Base-by-base conservation (phyloP, 2,329 filamentous ascomycete species). In the Alternaria alternata region DNA sequence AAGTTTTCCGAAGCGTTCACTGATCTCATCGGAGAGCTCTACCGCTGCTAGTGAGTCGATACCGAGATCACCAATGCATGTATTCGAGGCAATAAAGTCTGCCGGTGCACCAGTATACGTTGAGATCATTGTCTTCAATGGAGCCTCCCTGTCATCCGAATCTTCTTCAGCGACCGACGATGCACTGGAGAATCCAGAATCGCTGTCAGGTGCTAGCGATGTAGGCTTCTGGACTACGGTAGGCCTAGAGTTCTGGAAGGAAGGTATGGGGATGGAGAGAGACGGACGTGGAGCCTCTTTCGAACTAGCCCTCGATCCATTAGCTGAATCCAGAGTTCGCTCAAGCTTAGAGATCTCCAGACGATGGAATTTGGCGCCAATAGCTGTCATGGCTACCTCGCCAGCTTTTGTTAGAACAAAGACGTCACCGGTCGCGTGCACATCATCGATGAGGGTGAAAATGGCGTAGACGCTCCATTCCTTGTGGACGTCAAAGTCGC, bases 21-120 rank as follows among this genome's bases (percentile, higher is more conserved):
- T 43, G 6, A 67, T 54, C 30, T 65, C 56, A 34, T 54, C 44
- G 12, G 58, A 54, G 22, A 69, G 52, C 34, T 69, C 65, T 2
- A 62, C 52, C 16, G 65, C 47, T 3, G 62, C 54, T 5, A 69
- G 55, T 5, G 67, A 69, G 28, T 69, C 67, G 16, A 67, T 42
- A 16, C 67, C 67, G 11, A 69, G 53, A 42, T 69, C 65, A 8
- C 46, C 62, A 43, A 68, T 54, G 22, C 43, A 53, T 18, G 55
- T 47, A 8, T 39, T 44, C 20, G 42, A 39, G n/a, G 57, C 43
- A 11, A 62, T 60, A 9, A 47, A 47, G 32, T 61, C 62, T 3
- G 41, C 18, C n/a, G 49, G 49, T 51, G 55, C 47, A 24, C 63
- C 63, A 32, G 59, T 66, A 36, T 64, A 64, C 20, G 43, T 53